phyloP scores from a whole-genome alignment of 2,329 filamentous ascomycete genomes.

The Penicillium sp. region DNA sequence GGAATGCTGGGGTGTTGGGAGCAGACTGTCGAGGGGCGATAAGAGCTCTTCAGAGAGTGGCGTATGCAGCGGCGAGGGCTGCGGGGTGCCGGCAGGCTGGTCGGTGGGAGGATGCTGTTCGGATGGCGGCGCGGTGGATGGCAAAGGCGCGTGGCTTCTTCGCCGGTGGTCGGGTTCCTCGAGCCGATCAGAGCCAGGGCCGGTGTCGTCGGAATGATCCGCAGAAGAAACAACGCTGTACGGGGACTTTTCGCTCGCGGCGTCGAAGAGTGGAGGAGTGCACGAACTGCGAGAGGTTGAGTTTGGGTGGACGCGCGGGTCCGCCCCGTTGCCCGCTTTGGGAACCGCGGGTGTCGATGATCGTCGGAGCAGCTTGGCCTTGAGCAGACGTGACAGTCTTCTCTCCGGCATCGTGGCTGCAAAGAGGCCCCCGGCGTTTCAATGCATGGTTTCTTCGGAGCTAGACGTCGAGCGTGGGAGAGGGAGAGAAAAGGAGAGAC shows the following conservation, averaged over 20 bases:
- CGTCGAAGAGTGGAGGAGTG: slow-evolving; percentile 23
- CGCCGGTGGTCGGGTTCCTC: slow-evolving; percentile 9
- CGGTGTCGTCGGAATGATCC: slow-evolving; percentile 18
- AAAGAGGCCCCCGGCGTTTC: neutral
- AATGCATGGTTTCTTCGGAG: neutral
- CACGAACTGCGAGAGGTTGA: slow-evolving; percentile 18
- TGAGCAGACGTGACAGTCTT: slow-evolving; percentile 35
- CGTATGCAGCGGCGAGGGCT: slow-evolving; percentile 25
- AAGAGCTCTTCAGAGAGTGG: slow-evolving; percentile 21
- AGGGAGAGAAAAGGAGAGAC: neutral
- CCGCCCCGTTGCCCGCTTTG: slow-evolving; percentile 28
- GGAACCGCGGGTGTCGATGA: slow-evolving; percentile 32
- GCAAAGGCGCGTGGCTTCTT: slow-evolving; percentile 3
- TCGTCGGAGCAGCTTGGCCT: slow-evolving; percentile 39
- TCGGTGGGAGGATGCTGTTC: slow-evolving; percentile 11
- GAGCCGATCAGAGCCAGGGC: slow-evolving; percentile 10
- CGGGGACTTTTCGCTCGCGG: slow-evolving; percentile 22
- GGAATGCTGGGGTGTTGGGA: slow-evolving; percentile 22
- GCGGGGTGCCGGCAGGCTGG: slow-evolving; percentile 18
- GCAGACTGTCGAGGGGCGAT: slow-evolving; percentile 21
- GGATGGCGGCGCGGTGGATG: slow-evolving; percentile 11
- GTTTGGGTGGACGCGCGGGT: slow-evolving; percentile 25
- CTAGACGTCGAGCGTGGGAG: too few species aligned
- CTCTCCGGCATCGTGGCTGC: slow-evolving; percentile 32
- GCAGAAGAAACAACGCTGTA: slow-evolving; percentile 29